Conservation (phyloP, 495 filamentous ascomycete genomes). For the Penicillium verhagenii region DNA sequence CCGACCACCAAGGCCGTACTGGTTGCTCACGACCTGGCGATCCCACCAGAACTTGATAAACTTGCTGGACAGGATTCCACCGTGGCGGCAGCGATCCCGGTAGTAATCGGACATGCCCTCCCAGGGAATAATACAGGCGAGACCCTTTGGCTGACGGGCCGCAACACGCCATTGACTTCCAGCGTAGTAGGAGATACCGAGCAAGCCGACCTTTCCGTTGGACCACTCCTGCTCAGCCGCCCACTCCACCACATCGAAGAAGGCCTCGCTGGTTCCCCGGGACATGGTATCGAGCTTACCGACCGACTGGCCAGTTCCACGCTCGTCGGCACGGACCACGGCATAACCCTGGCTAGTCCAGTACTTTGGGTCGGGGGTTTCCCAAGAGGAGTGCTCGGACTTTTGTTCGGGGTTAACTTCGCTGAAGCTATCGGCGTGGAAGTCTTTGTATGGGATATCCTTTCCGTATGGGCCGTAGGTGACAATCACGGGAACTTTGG, state of each 20-base stretch:
- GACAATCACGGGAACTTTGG: slow-evolving; percentile 35
- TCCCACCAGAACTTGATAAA: slow-evolving; percentile 69
- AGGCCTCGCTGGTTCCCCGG: slow-evolving; percentile 54
- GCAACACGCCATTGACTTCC: slow-evolving; percentile 65
- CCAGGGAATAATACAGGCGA: slow-evolving; percentile 62
- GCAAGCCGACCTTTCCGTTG: slow-evolving; percentile 58
- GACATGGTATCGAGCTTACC: slow-evolving; percentile 62
- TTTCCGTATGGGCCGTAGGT: slow-evolving; percentile 63
- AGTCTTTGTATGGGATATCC: slow-evolving; percentile 36
- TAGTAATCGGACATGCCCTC: slow-evolving; percentile 71
- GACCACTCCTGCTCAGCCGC: slow-evolving; percentile 60
- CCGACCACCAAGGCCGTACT: slow-evolving; percentile 55
- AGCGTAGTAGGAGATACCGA: slow-evolving; percentile 64
- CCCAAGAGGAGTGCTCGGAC: slow-evolving; percentile 57
- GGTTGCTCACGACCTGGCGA: slow-evolving; percentile 58
- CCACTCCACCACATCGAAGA: slow-evolving; percentile 66
- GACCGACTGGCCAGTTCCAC: slow-evolving; percentile 56
- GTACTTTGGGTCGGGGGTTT: slow-evolving; percentile 61
- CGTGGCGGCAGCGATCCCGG: slow-evolving; percentile 60
- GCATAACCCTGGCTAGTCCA: slow-evolving; percentile 63
- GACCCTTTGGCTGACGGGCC: slow-evolving; percentile 56
- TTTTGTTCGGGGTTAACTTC: slow-evolving; percentile 53
- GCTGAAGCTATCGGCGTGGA: slow-evolving; percentile 42
- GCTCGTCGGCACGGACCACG: slow-evolving; percentile 59
- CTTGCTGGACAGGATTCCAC: slow-evolving; percentile 61